Evolutionary conservation across 768 basidiomycete species (phyloP).

Genomic region (Albatrellus ellisii): DNA sequence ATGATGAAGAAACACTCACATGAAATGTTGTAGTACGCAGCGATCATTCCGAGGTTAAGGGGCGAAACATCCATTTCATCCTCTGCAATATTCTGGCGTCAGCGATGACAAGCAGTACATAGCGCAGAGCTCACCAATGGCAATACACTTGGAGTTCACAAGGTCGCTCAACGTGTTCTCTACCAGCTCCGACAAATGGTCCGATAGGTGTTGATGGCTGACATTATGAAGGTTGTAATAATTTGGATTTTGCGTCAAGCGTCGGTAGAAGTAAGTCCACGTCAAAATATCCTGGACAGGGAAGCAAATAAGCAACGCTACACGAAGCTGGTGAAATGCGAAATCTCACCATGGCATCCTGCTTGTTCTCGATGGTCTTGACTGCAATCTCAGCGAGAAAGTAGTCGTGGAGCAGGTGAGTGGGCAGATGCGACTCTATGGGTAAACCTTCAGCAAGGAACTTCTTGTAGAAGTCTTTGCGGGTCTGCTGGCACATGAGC

Average conservation of each 20-base stretch:
- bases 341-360: constrained; percentile 73
- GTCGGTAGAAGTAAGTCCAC: constrained; percentile 97
- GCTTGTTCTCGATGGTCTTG: constrained; percentile 98
- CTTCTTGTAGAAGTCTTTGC: constrained; percentile 99
- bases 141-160: constrained; percentile 89
- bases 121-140: constrained; percentile 44
- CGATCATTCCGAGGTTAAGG: constrained; percentile 97
- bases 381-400: constrained; percentile 98
- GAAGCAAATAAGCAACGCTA: neutral
- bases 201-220: constrained; percentile 89
- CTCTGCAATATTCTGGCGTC: constrained; percentile 28
- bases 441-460: constrained; percentile 96
- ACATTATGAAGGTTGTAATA: constrained; percentile 93
- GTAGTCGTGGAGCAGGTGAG: constrained; percentile 87
- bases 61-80: constrained; percentile 90
- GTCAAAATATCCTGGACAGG: constrained; percentile 75
- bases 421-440: constrained; percentile 90
- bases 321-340: neutral
- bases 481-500: constrained; percentile 93
- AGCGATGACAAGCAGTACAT: neutral
- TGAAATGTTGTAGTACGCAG: constrained; percentile 90
- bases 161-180: constrained; percentile 88
- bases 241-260: constrained; percentile 96
- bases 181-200: constrained; percentile 91
- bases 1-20: constrained; percentile 34